Evolutionary conservation across 2,329 filamentous ascomycete genomes (phyloP), one percentile per base, ranked within the genome.

Genomic region (Emergomyces pasteurianus): DNA sequence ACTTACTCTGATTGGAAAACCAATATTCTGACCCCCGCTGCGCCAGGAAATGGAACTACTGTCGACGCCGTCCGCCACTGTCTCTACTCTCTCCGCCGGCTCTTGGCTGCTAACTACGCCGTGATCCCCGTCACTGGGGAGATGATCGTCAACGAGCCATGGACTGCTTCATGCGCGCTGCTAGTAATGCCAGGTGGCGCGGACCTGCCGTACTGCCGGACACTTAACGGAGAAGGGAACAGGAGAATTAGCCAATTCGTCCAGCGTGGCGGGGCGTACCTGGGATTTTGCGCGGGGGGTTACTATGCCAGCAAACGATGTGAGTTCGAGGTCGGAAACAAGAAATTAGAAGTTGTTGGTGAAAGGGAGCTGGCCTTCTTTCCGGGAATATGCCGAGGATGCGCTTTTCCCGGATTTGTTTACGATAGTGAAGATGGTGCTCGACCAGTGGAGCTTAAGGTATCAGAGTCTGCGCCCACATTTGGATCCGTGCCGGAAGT

Each of bases 101-200:
- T 97, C 4, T 85, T 97, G 28, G 89, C 90, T 3, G 88, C 91
- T 58, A 88, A 92, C 74, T 97, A 99, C 77, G 94, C 92, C 62
- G 90, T 99, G 64, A 92, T 92, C 64, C 87, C 91, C 60, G 83
- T 97, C 64, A 87, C 83, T 34, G 87, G 91, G 61, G 81, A 86
- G 7, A 85, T 88, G 65, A 79, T 99, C 61, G 80, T 96, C 69
- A 91, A 92, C 66, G 94, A 99, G 73, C 94, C 94, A 14, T 99
- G 94, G 94, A 82, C 85, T 0, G 78, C 87, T 2, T 88, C 90
- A 1, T 97, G 92, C 72, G 90, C 91, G 0, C 81, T 97, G 10
- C 82, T 99, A 7, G 92, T 97, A 1, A 85, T 99, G 58, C 94
- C 94, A 1, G 94, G 94, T 26, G 94, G 94, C 38, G 92, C 90